A percentile compares a stretch with the other conserved stretches of the same genome.
These are phyloP conservation scores for Venustampulla echinocandica DNA, from an alignment of 495 filamentous ascomycete species.

Conservation along the genomic window DNA sequence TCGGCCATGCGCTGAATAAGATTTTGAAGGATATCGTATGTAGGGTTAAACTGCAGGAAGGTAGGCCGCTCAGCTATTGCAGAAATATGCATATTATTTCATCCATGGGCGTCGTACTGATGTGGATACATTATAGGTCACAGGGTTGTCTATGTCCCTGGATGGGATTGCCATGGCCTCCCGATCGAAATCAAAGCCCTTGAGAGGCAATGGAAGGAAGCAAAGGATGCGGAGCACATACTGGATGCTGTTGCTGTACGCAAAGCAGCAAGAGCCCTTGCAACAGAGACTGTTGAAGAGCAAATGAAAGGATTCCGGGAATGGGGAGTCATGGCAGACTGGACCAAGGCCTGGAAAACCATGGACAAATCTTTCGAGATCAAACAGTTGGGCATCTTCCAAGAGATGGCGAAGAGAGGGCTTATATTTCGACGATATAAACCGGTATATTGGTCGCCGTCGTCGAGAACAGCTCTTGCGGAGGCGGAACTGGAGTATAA, in stretches of 20 bases:
- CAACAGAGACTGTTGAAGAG: conserved; percentile 59
- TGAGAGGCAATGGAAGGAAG: conserved; percentile 37
- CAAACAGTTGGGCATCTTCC: conserved; percentile 76
- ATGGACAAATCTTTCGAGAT: conserved; percentile 87
- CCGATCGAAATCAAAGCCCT: conserved; percentile 98
- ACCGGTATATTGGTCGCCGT: conserved; percentile 95
- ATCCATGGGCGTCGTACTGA: neutral
- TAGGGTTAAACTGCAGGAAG: conserved; percentile 67
- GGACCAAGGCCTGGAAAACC: conserved; percentile 84
- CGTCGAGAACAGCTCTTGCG: conserved; percentile 80
- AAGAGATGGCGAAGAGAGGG: conserved; percentile 72
- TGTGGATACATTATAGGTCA: conserved; percentile 10
- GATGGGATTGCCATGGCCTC: conserved; percentile 97
- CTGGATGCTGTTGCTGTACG: conserved; percentile 47
- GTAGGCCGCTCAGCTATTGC: conserved; percentile 23
- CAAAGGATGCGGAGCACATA: conserved; percentile 30
- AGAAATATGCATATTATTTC: neutral
- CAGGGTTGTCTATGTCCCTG: conserved; percentile 75
- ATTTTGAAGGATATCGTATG: conserved; percentile 90
- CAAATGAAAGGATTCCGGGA: conserved; percentile 77
- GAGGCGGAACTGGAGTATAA: conserved; percentile 96
- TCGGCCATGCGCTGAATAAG: conserved; percentile 98
- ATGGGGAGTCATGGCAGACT: conserved; percentile 91
- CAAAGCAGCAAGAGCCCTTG: conserved; percentile 63
- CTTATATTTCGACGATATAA: conserved; percentile 83